These are phyloP conservation scores for Naganishia liquefaciens DNA, from an alignment of 1,284 basidiomycete species.

Conservation along the genomic window DNA sequence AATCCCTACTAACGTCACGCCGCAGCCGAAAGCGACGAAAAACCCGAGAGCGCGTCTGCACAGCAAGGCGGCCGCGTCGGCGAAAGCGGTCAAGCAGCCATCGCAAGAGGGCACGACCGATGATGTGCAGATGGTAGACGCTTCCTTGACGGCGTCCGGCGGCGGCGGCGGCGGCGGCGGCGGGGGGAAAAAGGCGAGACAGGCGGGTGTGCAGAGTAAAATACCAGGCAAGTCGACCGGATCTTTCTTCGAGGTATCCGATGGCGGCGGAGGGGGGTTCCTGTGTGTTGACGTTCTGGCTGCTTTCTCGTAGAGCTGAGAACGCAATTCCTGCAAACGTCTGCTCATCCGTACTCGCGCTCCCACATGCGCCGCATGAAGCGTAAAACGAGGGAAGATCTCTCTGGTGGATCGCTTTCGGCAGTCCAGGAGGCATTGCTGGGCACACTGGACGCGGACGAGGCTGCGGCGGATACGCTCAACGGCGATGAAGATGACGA, in stretches of 20 bases:
- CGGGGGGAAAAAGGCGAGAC: slow-evolving; percentile 22
- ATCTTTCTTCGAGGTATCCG: neutral
- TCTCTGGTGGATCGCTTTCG: slow-evolving; percentile 42
- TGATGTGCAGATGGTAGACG: neutral
- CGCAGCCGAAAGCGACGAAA: slow-evolving; percentile 32
- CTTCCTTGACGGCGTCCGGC: too few species aligned
- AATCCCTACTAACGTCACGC: neutral
- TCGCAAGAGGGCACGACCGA: neutral
- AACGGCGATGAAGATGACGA: neutral
- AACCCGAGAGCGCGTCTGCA: slow-evolving; percentile 29
- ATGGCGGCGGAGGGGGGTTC: neutral
- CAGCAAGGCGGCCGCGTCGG: slow-evolving; percentile 31
- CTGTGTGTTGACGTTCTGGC: neutral
- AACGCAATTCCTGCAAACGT: slow-evolving; percentile 24
- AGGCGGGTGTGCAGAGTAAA: slow-evolving; percentile 20
- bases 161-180: neutral
- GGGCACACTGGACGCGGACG: slow-evolving; percentile 28
- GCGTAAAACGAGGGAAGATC: slow-evolving; percentile 44
- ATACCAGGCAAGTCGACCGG: neutral
- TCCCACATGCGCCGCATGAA: slow-evolving; percentile 50
- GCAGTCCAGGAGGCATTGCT: slow-evolving; percentile 43
- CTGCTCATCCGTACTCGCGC: slow-evolving; percentile 49
- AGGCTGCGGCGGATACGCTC: neutral
- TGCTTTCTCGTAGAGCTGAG: slow-evolving; percentile 1
- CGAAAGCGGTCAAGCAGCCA: slow-evolving; percentile 11